These are phyloP conservation scores for Arxiozyma slooffiae DNA, from an alignment of 1,139 yeast genomes.

Conservation along the genomic window DNA sequence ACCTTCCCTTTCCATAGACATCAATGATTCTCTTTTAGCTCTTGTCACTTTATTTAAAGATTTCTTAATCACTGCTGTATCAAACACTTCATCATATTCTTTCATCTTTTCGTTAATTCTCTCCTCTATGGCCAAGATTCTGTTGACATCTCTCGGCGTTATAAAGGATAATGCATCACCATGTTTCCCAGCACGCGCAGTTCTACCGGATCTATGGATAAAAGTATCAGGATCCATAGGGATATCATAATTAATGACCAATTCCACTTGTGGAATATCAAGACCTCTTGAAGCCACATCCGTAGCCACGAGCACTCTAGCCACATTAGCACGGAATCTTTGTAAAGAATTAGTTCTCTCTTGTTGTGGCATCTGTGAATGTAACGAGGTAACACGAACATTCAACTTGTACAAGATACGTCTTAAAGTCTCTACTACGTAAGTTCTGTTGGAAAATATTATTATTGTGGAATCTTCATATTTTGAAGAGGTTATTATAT, in stretches of 20 bases:
- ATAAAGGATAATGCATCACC: constrained; percentile 67
- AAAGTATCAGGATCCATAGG: constrained; percentile 97
- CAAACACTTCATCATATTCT: constrained; percentile 58
- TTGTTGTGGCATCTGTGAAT: constrained; percentile 88
- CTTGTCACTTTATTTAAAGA: constrained; percentile 60
- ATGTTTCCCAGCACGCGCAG: constrained; percentile 94
- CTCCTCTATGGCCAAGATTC: constrained; percentile 79
- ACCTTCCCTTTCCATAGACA: constrained; percentile 88
- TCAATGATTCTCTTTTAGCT: constrained; percentile 80
- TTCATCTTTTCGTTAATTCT: constrained; percentile 73
- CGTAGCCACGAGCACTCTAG: constrained; percentile 83
- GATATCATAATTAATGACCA: constrained; percentile 83
- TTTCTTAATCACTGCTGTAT: constrained; percentile 63
- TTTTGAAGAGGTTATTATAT: constrained; percentile 51
- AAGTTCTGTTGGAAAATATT: constrained; percentile 83
- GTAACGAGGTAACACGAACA: constrained; percentile 76
- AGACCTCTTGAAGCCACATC: constrained; percentile 97
- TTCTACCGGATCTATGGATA: constrained; percentile 98
- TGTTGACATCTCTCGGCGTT: constrained; percentile 72
- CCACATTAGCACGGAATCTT: constrained; percentile 89
- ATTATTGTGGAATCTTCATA: constrained; percentile 63
- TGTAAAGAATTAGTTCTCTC: constrained; percentile 88
- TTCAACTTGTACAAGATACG: constrained; percentile 66
- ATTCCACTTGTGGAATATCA: constrained; percentile 85
- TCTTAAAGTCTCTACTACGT: constrained; percentile 77